Evolutionary conservation across 2,329 filamentous ascomycete genomes (phyloP).

Genomic region (Eutypella sp.): DNA sequence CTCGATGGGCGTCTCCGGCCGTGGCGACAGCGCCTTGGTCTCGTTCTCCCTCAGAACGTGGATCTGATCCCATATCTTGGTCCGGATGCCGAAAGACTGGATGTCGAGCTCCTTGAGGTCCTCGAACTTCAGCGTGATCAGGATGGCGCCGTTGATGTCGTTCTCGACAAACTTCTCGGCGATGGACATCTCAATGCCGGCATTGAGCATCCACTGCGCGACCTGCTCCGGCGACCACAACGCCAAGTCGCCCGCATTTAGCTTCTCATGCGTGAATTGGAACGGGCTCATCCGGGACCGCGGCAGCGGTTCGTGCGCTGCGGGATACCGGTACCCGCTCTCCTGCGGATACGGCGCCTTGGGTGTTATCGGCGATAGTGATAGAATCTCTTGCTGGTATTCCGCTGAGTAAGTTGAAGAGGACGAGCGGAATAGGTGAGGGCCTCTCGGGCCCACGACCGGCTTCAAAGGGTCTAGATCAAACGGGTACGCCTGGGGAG

Average conservation of each 20-base stretch:
- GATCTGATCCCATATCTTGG: conserved; percentile 76
- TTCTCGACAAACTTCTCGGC: conserved; percentile 85
- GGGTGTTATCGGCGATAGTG: conserved; percentile 70
- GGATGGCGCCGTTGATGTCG: conserved; percentile 83
- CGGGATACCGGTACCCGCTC: conserved; percentile 30
- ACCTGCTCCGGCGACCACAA: conserved; percentile 73
- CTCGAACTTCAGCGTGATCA: conserved; percentile 88
- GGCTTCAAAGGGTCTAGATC: conserved; percentile 56
- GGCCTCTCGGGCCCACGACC: conserved; percentile 75
- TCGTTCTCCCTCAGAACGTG: conserved; percentile 59
- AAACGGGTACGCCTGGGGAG: conserved; percentile 57
- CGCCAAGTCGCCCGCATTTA: conserved; percentile 56
- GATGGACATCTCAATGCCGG: conserved; percentile 70
- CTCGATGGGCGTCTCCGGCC: conserved; percentile 56
- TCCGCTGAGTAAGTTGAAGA: conserved; percentile 48
- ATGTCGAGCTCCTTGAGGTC: conserved; percentile 80
- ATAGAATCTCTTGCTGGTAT: conserved; percentile 51
- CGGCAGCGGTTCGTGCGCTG: conserved; percentile 32
- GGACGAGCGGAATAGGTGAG: conserved; percentile 78
- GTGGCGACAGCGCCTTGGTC: conserved; percentile 44
- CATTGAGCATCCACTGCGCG: conserved; percentile 79
- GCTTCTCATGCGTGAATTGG: conserved; percentile 50
- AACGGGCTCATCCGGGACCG: conserved; percentile 38
- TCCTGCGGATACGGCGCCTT: conserved; percentile 45
- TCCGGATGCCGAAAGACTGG: conserved; percentile 74